Evolutionary conservation across 306 rosid species (phyloP), one percentile per base, ranked within the genome.

Genomic region (Senna tora): DNA sequence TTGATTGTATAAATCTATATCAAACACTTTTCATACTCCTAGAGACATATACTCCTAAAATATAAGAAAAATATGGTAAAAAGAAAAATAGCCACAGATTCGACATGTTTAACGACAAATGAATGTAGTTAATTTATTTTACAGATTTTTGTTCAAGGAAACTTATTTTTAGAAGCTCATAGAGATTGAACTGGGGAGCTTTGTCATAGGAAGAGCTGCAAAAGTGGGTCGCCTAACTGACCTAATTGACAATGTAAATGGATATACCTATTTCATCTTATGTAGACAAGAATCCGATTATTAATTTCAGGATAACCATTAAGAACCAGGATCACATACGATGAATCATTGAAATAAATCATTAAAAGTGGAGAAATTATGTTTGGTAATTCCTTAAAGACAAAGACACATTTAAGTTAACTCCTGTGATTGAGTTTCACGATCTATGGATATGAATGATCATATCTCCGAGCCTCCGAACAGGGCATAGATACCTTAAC

Each of bases 391-490:
- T 33, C 61, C 39, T 32, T 7, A 68, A 41, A 33, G 41, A 42
- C 25, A 59, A 30, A 51, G 38, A 7, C 9, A 69, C 19, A 28
- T 34, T 74, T 50, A 69, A 67, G 72, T 60, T 55, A 43, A 75
- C 25, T 59, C 50, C 32, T 46, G 34, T 59, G 6, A 21, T 39
- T 12, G 64, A 79, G 55, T 74, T 55, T 68, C 39, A 11, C 54
- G 28, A 9, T 15, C 33, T n/a, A n/a, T n/a, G n/a, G n/a, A n/a
- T n/a, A n/a, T n/a, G n/a, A n/a, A n/a, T n/a, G n/a, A n/a, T n/a
- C n/a, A n/a, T n/a, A n/a, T n/a, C 63, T 22, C 71, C 34, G 8
- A 69, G 54, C 75, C 57, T 52, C 76, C 46, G 79, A 72, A 33
- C 67, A 67, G 12, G 56, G 52, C 41, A 61, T 38, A 21, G 73